Conservation (phyloP, 2,329 filamentous ascomycete genomes). For the Trichophyton simii region DNA sequence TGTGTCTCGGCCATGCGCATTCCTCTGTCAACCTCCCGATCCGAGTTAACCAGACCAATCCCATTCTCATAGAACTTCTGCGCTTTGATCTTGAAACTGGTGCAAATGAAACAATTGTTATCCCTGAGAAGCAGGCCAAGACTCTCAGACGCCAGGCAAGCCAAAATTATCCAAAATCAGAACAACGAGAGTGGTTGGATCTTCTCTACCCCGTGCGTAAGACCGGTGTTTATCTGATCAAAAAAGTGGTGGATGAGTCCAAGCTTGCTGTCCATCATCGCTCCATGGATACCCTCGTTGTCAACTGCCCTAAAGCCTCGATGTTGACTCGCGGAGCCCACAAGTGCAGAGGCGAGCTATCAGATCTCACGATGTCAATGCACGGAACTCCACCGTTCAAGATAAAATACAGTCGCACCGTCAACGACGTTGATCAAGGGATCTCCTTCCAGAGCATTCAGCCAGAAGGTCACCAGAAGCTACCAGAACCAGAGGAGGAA, state of each 20-base stretch:
- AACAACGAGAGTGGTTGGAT: constrained; percentile 46
- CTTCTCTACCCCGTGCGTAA: constrained; percentile 69
- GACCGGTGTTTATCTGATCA: constrained; percentile 72
- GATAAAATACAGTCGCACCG: constrained; percentile 78
- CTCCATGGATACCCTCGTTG: constrained; percentile 67
- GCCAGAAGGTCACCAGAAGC: constrained; percentile 65
- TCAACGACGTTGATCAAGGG: constrained; percentile 71
- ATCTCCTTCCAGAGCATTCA: constrained; percentile 90
- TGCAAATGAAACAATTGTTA: constrained; percentile 63
- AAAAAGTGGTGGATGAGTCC: constrained; percentile 79
- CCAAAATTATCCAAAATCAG: constrained; percentile 41
- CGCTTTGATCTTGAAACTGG: constrained; percentile 75
- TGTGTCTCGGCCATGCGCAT: constrained; percentile 60
- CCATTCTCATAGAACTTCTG: constrained; percentile 75
- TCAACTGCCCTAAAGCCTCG: constrained; percentile 67
- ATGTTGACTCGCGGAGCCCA: constrained; percentile 53
- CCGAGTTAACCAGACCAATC: constrained; percentile 84
- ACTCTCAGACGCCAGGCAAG: constrained; percentile 58
- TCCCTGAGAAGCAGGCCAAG: constrained; percentile 62
- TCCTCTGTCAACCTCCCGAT: constrained; percentile 60
- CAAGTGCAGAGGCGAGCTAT: constrained; percentile 77
- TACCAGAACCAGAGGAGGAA: constrained; percentile 56
- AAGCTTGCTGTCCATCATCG: constrained; percentile 80
- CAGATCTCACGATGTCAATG: constrained; percentile 70
- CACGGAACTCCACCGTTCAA: constrained; percentile 81